These are phyloP conservation scores for Otatea glauca DNA, from an alignment of 176 grass and related monocot species.

Conservation along the genomic window DNA sequence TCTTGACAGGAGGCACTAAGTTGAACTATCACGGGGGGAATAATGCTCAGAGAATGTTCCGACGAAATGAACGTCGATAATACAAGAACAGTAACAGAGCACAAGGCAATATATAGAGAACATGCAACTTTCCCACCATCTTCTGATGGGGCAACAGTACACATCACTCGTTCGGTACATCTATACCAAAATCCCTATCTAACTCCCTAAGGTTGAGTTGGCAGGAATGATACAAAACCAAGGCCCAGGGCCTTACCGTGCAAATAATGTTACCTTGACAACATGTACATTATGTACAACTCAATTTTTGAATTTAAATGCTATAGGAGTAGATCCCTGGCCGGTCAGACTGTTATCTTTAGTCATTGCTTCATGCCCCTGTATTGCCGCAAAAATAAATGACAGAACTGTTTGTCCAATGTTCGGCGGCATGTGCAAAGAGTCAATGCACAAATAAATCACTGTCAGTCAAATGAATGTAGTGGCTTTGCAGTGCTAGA, in stretches of 20 bases:
- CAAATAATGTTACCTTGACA: conserved; percentile 48
- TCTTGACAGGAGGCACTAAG: not conserved
- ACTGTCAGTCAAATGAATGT: conserved; percentile 49
- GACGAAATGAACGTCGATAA: not conserved
- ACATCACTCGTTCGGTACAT: conserved; percentile 11
- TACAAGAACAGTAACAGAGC: not conserved
- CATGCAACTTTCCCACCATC: not conserved
- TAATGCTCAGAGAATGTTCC: not conserved
- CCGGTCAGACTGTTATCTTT: conserved; percentile 29
- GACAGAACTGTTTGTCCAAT: conserved; percentile 40
- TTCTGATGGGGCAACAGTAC: conserved; percentile 10
- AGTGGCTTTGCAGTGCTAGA: conserved; percentile 47
- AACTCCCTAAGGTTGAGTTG: conserved; percentile 40
- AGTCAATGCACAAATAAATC: conserved; percentile 46
- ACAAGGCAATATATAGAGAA: not conserved
- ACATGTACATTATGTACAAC: conserved; percentile 63
- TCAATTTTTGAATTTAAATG: conserved; percentile 20
- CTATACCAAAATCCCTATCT: conserved; percentile 47
- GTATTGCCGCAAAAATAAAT: conserved; percentile 35
- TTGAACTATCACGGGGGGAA: not conserved
- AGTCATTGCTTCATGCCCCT: conserved; percentile 32
- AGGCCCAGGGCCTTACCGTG: conserved; percentile 35
- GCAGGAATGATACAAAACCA: conserved; percentile 54
- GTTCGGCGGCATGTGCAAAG: conserved; percentile 32
- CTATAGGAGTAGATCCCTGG: conserved; percentile 5